A percentile compares a stretch with the other conserved stretches of the same genome.
These are phyloP conservation scores for Penicillium riverlandense DNA, from an alignment of 495 filamentous ascomycete genomes.

Conservation along the genomic window DNA sequence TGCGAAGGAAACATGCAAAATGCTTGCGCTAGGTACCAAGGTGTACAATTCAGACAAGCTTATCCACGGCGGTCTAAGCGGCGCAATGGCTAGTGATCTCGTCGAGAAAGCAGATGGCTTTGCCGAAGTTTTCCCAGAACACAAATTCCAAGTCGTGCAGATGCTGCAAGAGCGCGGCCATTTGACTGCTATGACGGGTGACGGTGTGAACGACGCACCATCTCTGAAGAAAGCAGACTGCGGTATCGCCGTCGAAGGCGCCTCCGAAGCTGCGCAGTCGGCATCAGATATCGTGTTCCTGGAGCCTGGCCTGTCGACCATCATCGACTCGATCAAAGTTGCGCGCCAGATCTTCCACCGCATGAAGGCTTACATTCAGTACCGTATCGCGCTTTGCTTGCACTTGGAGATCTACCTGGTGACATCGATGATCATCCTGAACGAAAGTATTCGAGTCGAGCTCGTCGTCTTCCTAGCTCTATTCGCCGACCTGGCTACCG, in stretches of 20 bases:
- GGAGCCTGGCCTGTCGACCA: conserved; percentile 65
- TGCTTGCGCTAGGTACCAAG: conserved; percentile 68
- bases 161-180: conserved; percentile 96
- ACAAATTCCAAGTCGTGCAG: conserved; percentile 97
- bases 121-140: conserved; percentile 90
- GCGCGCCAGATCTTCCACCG: conserved; percentile 72
- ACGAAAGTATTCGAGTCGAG: conserved; percentile 59
- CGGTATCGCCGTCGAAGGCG: conserved; percentile 66
- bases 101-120: conserved; percentile 69
- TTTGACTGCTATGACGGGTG: conserved; percentile 96
- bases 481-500: conserved; percentile 68
- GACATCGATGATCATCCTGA: conserved; percentile 66
- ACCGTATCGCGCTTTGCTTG: conserved; percentile 68
- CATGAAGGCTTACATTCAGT: conserved; percentile 75
- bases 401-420: conserved; percentile 69
- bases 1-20: conserved; percentile 72
- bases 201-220: conserved; percentile 95
- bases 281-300: conserved; percentile 72
- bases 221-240: conserved; percentile 92
- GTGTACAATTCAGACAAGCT: conserved; percentile 67
- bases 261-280: conserved; percentile 66
- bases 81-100: conserved; percentile 62
- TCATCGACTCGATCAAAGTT: conserved; percentile 68
- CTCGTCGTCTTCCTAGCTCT: conserved; percentile 67
- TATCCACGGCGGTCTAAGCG: conserved; percentile 62